Conservation (phyloP, 805 yeast genomes). For the Candida loeiensis region DNA sequence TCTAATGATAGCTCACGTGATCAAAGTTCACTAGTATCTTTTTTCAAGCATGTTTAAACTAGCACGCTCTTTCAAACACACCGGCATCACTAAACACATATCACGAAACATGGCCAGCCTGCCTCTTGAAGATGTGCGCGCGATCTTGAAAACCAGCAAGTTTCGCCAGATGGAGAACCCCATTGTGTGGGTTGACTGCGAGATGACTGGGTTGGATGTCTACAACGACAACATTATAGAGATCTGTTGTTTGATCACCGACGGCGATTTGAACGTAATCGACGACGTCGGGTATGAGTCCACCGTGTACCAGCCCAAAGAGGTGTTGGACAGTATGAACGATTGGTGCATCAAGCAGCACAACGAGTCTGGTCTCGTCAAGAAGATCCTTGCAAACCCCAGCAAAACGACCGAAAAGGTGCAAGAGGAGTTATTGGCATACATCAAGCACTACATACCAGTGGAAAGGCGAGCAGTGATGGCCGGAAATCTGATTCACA, state of each 20-base stretch:
- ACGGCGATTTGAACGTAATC: constrained; percentile 67
- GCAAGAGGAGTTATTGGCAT: constrained; percentile 59
- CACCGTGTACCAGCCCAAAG: constrained; percentile 66
- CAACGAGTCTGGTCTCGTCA: constrained; percentile 69
- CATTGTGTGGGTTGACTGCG: constrained; percentile 95
- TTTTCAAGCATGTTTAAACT: no score
- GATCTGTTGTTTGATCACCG: constrained; percentile 87
- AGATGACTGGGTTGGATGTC: constrained; percentile 95
- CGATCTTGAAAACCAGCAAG: not conserved
- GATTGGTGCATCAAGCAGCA: constrained; percentile 89
- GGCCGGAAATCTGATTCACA: constrained; percentile 91
- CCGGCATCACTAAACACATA: constrained; percentile 4
- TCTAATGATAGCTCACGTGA: no score
- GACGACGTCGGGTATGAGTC: constrained; percentile 76
- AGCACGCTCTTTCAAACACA: no score
- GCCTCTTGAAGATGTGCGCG: not conserved
- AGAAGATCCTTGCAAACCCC: constrained; percentile 57
- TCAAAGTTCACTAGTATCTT: no score
- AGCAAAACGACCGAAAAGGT: constrained; percentile 56
- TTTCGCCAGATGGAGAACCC: constrained; percentile 1
- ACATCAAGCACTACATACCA: constrained; percentile 54
- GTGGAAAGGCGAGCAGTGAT: constrained; percentile 58
- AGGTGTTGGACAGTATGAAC: constrained; percentile 66
- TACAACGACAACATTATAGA: constrained; percentile 77
- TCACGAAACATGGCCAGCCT: not conserved